A percentile compares a stretch with the other conserved stretches of the same genome.
phyloP scores from a whole-genome alignment of 2,329 filamentous ascomycete genomes.

The Sarocladium strictum region DNA sequence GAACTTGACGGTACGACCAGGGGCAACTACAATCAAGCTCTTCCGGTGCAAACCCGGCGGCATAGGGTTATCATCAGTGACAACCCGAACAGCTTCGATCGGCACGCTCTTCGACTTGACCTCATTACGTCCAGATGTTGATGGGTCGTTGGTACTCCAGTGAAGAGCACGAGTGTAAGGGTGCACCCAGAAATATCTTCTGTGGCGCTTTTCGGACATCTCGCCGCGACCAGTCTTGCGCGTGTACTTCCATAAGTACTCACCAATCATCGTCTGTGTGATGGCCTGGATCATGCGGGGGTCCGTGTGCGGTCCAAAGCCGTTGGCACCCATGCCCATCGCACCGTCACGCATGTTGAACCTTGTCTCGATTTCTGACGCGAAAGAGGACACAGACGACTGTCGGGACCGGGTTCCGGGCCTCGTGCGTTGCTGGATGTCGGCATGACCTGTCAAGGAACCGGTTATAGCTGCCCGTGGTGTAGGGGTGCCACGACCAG shows the following conservation, averaged over 20 bases:
- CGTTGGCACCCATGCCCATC: slow-evolving; percentile 45
- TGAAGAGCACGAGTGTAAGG: slow-evolving; percentile 94
- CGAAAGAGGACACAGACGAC: slow-evolving; percentile 92
- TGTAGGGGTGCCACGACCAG: slow-evolving; percentile 51
- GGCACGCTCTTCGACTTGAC: slow-evolving; percentile 80
- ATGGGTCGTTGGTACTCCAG: slow-evolving; percentile 90
- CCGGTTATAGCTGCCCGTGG: slow-evolving; percentile 43
- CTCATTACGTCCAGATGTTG: slow-evolving; percentile 69
- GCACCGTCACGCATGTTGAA: slow-evolving; percentile 69
- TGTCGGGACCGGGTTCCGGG: slow-evolving; percentile 35
- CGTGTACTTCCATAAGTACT: slow-evolving; percentile 99
- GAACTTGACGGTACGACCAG: slow-evolving; percentile 84
- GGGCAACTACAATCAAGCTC: slow-evolving; percentile 85
- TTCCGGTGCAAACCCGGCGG: slow-evolving; percentile 92
- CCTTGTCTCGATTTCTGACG: slow-evolving; percentile 83
- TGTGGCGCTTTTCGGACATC: slow-evolving; percentile 83
- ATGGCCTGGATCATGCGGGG: slow-evolving; percentile 99
- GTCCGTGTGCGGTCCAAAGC: slow-evolving; percentile 70
- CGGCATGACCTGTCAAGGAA: slow-evolving; percentile 39
- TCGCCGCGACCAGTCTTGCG: slow-evolving; percentile 85
- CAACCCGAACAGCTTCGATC: slow-evolving; percentile 87
- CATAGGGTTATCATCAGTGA: slow-evolving; percentile 91
- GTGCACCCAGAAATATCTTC: slow-evolving; percentile 98
- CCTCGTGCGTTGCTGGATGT: slow-evolving; percentile 37
- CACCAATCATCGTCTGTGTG: slow-evolving; percentile 98